Base-by-base conservation (phyloP, 805 yeast genomes). In the Pichia deserticola region DNA sequence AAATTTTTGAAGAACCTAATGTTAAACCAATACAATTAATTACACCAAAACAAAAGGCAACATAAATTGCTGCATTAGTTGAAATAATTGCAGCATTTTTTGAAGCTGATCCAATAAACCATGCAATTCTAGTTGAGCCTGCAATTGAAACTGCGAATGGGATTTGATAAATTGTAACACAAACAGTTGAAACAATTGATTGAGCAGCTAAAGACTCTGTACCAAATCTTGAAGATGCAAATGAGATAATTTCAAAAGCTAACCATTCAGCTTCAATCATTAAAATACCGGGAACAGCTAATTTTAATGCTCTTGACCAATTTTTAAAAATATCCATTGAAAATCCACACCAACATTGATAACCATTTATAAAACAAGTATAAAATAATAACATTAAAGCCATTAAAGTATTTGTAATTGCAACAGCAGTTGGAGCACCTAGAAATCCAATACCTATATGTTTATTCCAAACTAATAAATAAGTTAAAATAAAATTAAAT, bases 181-280 rank as follows among this genome's bases (percentile, higher is more conserved):
- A 71, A 52, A 71, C 64, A 1, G 77, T 72, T 20, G 75, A 63
- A 30, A 73, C 73, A 30, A 73, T 61, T 2, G 76, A 71, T 51
- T 78, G 84, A 0, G 82, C 78, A 5, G 82, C 82, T 48, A 78
- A 68, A 5, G 74, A 69, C 32, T 67, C 61, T 0, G 82, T 77
- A 5, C 82, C 82, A 54, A 78, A 68, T 53, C 76, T 74, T 3
- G 81, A 74, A 0, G 82, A 76, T 51, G 78, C 70, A 54, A 78
- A 69, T 3, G 82, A 76, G 54, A 78, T 71, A 42, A 77, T 70
- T 57, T 78, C 84, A 59, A 78, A 78, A 2, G 82, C 82, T 47
- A 78, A 59, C 64, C 79, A 78, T 59, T 78, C 84, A 11, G 82
- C 82, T 60, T 77, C 82, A 42, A 78, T 71, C 82, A 78, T 78